These are phyloP conservation scores for Balamuthia mandrillaris DNA, from an alignment of 208 protist genomes.

Conservation along the genomic window DNA sequence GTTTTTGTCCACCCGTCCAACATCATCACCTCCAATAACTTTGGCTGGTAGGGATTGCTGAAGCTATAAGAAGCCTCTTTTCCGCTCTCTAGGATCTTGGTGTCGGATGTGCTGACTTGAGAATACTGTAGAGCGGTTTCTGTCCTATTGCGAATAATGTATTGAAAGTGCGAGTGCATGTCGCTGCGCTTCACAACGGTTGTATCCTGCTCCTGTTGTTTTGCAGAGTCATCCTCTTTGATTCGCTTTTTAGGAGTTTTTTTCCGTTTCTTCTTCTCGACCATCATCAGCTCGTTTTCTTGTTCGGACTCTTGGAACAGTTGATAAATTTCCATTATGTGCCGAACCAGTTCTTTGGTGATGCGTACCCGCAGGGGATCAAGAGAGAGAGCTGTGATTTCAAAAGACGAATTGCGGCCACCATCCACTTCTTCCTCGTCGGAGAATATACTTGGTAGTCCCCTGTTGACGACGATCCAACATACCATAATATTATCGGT, in stretches of 20 bases:
- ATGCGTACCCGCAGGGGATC: background rate
- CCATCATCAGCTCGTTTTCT: too few species aligned
- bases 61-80: background rate
- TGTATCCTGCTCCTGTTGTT: too few species aligned
- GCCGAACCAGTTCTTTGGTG: background rate
- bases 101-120: background rate
- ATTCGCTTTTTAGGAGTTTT: too few species aligned
- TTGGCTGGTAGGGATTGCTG: conserved; percentile 14
- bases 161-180: conserved; percentile 2
- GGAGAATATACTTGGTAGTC: background rate
- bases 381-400: background rate
- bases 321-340: conserved; percentile 19
- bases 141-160: background rate
- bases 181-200: too few species aligned
- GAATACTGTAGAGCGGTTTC: background rate
- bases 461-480: background rate
- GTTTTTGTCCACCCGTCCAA: background rate
- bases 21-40: background rate
- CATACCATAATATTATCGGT: background rate
- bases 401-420: background rate
- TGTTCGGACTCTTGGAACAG: background rate
- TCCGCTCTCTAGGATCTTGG: background rate
- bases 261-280: too few species aligned
- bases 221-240: too few species aligned
- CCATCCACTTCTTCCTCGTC: background rate